These are phyloP conservation scores for Sistotremastrum suecicum DNA, from an alignment of 768 basidiomycete species.

Conservation along the genomic window DNA sequence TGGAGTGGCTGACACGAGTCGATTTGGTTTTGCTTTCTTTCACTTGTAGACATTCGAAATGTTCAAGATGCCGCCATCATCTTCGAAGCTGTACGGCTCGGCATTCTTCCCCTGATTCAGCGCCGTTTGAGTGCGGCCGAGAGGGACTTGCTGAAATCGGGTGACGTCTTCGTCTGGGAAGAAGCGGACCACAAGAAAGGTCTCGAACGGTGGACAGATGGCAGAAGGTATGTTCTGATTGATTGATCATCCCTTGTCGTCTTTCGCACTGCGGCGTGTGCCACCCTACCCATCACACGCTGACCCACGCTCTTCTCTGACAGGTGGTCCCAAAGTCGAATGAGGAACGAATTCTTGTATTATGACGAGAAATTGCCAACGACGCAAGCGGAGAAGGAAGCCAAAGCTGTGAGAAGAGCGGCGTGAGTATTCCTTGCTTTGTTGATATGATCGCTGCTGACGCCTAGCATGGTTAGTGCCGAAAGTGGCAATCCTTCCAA, in stretches of 20 bases:
- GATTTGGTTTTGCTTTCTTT: too few species aligned
- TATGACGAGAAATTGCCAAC: conserved; percentile 77
- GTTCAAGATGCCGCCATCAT: conserved; percentile 13
- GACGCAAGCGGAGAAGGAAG: conserved; percentile 64
- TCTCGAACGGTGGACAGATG: conserved; percentile 27
- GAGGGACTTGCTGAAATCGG: conserved; percentile 11
- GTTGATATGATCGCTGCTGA: too few species aligned
- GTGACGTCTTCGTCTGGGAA: conserved; percentile 18
- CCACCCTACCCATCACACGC: too few species aligned
- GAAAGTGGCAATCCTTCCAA: too few species aligned
- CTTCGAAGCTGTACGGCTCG: conserved; percentile 14
- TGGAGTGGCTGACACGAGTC: too few species aligned
- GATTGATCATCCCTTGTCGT: not conserved
- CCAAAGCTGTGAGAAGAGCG: conserved; percentile 56
- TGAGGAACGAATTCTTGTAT: conserved; percentile 72
- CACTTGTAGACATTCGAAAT: conserved; percentile 11
- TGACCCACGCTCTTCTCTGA: not conserved
- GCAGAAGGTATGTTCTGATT: conserved; percentile 31
- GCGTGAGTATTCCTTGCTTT: too few species aligned
- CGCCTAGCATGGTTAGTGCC: too few species aligned
- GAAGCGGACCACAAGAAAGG: conserved; percentile 13
- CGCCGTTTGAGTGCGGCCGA: conserved; percentile 12
- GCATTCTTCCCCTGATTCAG: conserved; percentile 12
- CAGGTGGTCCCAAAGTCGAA: conserved; percentile 62
- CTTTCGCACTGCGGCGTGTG: too few species aligned